Evolutionary conservation across 2,329 filamentous ascomycete genomes (phyloP).

Genomic region (Atkinsonella texensis): DNA sequence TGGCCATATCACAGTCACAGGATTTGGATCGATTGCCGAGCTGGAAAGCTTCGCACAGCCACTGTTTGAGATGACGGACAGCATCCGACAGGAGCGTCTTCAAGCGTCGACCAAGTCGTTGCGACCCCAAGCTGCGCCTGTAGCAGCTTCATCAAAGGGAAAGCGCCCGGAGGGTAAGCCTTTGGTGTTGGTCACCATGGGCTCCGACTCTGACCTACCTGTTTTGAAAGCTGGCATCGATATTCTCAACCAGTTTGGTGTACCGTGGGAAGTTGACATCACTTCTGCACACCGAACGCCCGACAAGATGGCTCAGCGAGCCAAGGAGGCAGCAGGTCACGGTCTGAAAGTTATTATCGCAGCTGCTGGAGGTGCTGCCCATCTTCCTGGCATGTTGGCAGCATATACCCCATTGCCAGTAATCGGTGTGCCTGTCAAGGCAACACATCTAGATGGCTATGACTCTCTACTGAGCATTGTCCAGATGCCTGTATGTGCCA

Average conservation of each 20-base stretch:
- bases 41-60: conserved; percentile 47
- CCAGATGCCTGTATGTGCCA: conserved; percentile 54
- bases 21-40: conserved; percentile 53
- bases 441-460: conserved; percentile 57
- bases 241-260: conserved; percentile 55
- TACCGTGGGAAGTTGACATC: conserved; percentile 62
- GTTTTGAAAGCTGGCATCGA: conserved; percentile 55
- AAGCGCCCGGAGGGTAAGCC: conserved; percentile 24
- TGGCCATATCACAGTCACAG: conserved; percentile 80
- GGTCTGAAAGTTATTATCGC: conserved; percentile 67
- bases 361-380: conserved; percentile 62
- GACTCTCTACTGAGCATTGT: conserved; percentile 64
- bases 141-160: not conserved
- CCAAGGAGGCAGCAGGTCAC: conserved; percentile 46
- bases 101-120: conserved; percentile 15
- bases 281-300: conserved; percentile 73
- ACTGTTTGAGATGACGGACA: conserved; percentile 53
- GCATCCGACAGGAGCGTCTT: conserved; percentile 45
- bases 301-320: conserved; percentile 55
- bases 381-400: conserved; percentile 64
- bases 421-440: conserved; percentile 68
- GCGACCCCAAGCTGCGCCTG: conserved; percentile 17
- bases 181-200: conserved; percentile 70
- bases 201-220: conserved; percentile 65
- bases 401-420: conserved; percentile 61